These are phyloP conservation scores for Scutellaria barbata DNA, from an alignment of 257 asterid species.

Conservation along the genomic window DNA sequence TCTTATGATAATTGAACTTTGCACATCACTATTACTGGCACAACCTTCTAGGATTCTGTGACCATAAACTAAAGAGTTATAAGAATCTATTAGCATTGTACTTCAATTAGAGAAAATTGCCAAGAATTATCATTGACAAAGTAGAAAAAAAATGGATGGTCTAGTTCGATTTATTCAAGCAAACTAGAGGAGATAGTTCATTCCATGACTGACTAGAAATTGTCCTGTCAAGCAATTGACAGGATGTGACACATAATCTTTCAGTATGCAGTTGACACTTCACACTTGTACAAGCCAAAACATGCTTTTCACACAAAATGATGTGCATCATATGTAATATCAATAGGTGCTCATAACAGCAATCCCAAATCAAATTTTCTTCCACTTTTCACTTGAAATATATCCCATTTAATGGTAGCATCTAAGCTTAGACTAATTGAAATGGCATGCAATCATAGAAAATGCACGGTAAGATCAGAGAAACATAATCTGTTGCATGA, in stretches of 20 bases:
- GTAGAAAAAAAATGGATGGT: neutral
- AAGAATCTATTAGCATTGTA: neutral
- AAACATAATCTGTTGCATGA: neutral
- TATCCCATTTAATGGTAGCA: constrained; percentile 13
- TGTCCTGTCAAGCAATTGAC: neutral
- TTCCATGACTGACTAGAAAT: neutral
- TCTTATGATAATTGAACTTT: no score
- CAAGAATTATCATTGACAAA: neutral
- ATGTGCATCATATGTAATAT: constrained; percentile 1
- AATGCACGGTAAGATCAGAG: neutral
- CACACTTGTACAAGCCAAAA: constrained; percentile 14
- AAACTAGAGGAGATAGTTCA: no score
- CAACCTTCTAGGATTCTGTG: neutral
- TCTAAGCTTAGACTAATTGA: neutral
- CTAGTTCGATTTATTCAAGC: no score
- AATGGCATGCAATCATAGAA: neutral
- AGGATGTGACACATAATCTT: neutral
- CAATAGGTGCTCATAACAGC: neutral
- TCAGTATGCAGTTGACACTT: neutral
- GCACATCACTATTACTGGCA: neutral
- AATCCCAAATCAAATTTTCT: constrained; percentile 5
- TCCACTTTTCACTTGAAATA: constrained; percentile 20
- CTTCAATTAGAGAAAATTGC: neutral
- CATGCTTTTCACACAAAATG: neutral
- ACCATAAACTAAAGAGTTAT: neutral